These are phyloP conservation scores for Camellia oleifera DNA, from an alignment of 179 eudicot species.

Conservation along the genomic window DNA sequence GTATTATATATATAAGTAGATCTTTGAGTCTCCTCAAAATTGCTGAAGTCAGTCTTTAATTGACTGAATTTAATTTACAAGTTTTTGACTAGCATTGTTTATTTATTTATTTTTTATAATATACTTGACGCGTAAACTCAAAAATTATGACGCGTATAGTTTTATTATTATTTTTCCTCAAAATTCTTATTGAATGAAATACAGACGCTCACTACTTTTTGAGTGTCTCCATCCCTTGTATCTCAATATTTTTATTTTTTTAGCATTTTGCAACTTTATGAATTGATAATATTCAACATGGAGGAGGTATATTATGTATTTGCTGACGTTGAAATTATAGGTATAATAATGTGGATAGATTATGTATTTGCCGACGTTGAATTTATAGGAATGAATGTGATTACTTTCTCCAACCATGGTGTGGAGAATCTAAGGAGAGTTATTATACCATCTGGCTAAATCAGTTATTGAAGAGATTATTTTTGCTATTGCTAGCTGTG, in stretches of 20 bases:
- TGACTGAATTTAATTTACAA: background rate
- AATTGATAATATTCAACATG: too few species aligned
- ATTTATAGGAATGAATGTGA: background rate
- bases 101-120: too few species aligned
- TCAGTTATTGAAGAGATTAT: background rate
- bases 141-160: too few species aligned
- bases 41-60: background rate
- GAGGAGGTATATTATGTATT: too few species aligned
- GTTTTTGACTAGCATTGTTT: background rate
- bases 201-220: too few species aligned
- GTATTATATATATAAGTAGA: background rate
- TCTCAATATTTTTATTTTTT: too few species aligned
- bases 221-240: too few species aligned
- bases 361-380: background rate
- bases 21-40: background rate
- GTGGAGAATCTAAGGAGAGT: slow-evolving; percentile 4
- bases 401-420: background rate
- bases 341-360: background rate
- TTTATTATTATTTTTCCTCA: too few species aligned
- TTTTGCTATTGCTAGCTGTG: background rate
- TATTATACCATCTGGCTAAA: slow-evolving; percentile 7
- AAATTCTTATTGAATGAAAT: too few species aligned
- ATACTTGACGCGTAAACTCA: too few species aligned
- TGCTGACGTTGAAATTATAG: background rate
- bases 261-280: too few species aligned